These are phyloP conservation scores for Nephelium lappaceum DNA, from an alignment of 345 rosid genomes.

Conservation along the genomic window DNA sequence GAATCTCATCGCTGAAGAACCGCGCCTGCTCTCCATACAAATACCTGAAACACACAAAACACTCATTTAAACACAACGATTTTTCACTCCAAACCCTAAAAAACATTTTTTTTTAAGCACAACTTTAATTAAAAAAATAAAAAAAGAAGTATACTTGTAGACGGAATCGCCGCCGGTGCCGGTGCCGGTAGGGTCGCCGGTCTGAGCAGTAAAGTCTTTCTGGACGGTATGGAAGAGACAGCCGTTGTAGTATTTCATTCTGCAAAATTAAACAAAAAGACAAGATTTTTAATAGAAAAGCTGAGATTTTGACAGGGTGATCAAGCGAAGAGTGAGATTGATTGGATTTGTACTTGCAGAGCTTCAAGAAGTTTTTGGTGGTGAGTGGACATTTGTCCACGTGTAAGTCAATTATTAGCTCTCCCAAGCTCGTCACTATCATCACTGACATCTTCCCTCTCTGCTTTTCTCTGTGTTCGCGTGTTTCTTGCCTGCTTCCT, in stretches of 20 bases:
- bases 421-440: slow-evolving; percentile 82
- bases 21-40: slow-evolving; percentile 92
- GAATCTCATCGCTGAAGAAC: slow-evolving; percentile 83
- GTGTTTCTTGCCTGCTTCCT: not conserved
- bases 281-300: too few relatives aligned
- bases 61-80: too few relatives aligned
- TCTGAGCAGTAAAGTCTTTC: slow-evolving; percentile 82
- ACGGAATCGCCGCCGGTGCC: slow-evolving; percentile 87
- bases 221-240: slow-evolving; percentile 87
- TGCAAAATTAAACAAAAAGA: slow-evolving; percentile 22
- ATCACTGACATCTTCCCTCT: slow-evolving; percentile 66
- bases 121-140: not conserved
- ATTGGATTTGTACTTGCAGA: slow-evolving; percentile 62
- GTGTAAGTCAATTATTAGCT: slow-evolving; percentile 70
- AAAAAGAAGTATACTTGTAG: slow-evolving; percentile 52
- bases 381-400: slow-evolving; percentile 75
- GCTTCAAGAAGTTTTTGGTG: slow-evolving; percentile 91
- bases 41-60: slow-evolving; percentile 46
- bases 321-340: not conserved
- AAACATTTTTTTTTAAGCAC: not conserved
- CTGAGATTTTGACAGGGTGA: not conserved
- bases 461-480: too few relatives aligned
- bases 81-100: too few relatives aligned
- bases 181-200: slow-evolving; percentile 88
- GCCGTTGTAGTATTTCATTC: slow-evolving; percentile 90